Conservation (phyloP, 2,329 filamentous ascomycete species). For the Ascochyta lentis region DNA sequence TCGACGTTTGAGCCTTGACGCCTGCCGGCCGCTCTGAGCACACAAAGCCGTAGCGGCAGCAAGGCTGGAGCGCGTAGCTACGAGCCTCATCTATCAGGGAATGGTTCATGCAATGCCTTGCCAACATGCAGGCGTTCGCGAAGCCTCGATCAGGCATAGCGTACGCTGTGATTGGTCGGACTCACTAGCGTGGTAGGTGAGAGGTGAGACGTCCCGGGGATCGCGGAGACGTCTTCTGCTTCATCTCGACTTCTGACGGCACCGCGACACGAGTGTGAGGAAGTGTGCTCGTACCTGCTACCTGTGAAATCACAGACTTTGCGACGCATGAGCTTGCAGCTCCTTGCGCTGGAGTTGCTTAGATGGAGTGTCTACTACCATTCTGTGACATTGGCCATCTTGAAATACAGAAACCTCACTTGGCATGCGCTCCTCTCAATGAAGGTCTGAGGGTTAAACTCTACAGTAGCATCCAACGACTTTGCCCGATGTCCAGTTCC, state of each 20-base stretch:
- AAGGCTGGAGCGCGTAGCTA: background rate
- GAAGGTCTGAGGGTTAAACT: background rate
- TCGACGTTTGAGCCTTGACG: conserved; percentile 4
- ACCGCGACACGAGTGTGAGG: conserved; percentile 5
- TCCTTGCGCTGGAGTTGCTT: background rate
- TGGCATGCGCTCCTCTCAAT: background rate
- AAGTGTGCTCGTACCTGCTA: background rate
- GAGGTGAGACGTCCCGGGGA: conserved; percentile 1
- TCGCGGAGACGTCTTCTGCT: conserved; percentile 13
- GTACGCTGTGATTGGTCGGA: background rate
- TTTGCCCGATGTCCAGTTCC: background rate
- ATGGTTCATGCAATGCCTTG: conserved; percentile 14
- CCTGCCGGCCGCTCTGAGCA: conserved; percentile 6
- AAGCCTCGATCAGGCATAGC: background rate
- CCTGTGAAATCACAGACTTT: background rate
- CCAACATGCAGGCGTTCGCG: background rate
- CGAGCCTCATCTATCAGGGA: conserved; percentile 11
- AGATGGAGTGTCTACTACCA: background rate
- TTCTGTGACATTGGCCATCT: no score
- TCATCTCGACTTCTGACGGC: conserved; percentile 17
- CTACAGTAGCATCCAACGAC: background rate
- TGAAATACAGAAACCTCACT: no score
- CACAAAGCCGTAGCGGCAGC: background rate
- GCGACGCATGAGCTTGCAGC: background rate
- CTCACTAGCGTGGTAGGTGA: background rate